phyloP scores from a whole-genome alignment of 176 grass and related monocot genomes.

The Bolboschoenus planiculmis region DNA sequence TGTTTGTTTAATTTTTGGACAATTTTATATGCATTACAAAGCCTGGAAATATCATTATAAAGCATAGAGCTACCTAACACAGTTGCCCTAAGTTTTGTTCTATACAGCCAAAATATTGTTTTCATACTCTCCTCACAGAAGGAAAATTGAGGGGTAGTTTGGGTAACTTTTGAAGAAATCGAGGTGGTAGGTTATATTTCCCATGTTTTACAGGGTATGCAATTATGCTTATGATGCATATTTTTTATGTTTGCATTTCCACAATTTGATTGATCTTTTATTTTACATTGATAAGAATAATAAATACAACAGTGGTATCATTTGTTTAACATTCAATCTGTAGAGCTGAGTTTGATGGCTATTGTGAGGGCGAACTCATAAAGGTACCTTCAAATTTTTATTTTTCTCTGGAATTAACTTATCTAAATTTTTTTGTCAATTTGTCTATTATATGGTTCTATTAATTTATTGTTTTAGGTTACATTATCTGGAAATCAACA shows the following conservation, averaged over 20 bases:
- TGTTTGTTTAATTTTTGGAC: conserved; percentile 28
- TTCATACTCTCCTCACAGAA: not conserved
- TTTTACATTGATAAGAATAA: not conserved
- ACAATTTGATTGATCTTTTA: not conserved
- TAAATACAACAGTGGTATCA: not conserved
- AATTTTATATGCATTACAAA: not conserved
- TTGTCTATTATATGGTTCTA: not conserved
- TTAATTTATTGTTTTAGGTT: conserved; percentile 42
- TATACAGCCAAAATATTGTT: not conserved
- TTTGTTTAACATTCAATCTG: conserved; percentile 10
- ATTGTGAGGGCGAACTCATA: conserved; percentile 97
- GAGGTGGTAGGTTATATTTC: not conserved
- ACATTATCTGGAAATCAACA: conserved; percentile 97
- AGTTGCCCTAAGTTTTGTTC: no score
- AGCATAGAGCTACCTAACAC: no score
- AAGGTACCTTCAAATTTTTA: conserved; percentile 43
- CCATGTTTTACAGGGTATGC: not conserved
- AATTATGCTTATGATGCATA: not conserved
- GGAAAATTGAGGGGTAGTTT: not conserved
- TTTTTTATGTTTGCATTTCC: conserved; percentile 15
- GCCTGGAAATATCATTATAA: not conserved
- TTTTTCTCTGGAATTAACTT: not conserved
- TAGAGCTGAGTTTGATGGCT: conserved; percentile 96
- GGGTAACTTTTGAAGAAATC: not conserved
- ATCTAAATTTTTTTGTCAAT: not conserved